These are phyloP conservation scores for Boletus semigastroideus DNA, from an alignment of 1,284 basidiomycete genomes.

Conservation along the genomic window DNA sequence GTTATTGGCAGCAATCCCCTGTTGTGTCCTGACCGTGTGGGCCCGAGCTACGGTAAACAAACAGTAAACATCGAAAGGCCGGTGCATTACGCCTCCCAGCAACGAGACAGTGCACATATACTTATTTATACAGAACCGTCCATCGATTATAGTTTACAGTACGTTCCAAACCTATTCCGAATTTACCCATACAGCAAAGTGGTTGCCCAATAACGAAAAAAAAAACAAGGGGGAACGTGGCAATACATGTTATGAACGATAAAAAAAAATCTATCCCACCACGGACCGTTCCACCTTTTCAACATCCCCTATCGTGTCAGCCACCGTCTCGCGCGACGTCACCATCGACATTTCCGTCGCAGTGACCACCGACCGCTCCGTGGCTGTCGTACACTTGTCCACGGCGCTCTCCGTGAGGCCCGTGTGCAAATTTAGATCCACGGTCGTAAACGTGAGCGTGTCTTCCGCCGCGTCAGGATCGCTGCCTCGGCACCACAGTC, in stretches of 20 bases:
- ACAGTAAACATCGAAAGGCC: no score
- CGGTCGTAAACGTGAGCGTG: background rate
- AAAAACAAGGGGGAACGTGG: background rate
- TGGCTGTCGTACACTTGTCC: background rate
- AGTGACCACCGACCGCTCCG: background rate
- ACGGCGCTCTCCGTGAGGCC: background rate
- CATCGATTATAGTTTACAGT: no score
- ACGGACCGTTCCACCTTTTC: background rate
- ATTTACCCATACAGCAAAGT: no score
- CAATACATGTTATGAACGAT: background rate
- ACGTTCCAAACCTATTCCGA: no score
- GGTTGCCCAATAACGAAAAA: background rate
- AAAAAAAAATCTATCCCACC: background rate
- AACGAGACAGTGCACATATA: no score
- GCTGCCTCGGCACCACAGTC: constrained; percentile 7
- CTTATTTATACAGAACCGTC: no score
- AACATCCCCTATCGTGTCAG: background rate
- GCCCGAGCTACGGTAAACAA: no score
- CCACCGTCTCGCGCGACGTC: background rate
- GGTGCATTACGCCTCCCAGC: no score
- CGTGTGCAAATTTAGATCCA: background rate
- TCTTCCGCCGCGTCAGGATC: constrained; percentile 9
- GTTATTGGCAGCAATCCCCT: no score
- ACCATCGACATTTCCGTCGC: background rate
- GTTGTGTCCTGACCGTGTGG: no score